phyloP scores from a whole-genome alignment of 768 basidiomycete species.

The Coprinopsis marcescibilis region DNA sequence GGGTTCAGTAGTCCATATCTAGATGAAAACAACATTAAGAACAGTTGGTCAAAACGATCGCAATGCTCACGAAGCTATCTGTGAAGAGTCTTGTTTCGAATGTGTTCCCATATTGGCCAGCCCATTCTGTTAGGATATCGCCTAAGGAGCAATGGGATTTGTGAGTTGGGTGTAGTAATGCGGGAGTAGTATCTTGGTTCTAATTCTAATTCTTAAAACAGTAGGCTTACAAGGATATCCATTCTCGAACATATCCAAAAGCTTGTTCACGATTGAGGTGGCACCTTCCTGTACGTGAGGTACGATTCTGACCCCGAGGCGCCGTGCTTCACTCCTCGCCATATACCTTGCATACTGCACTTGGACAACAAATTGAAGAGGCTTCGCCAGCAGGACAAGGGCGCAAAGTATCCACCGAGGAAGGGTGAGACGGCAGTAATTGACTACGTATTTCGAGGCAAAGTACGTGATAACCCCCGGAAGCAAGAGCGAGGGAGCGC shows the following conservation, averaged over 20 bases:
- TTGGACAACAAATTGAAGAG: background rate
- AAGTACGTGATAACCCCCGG: background rate
- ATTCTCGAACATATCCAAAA: background rate
- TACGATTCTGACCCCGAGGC: constrained; percentile 13
- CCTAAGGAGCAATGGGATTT: background rate
- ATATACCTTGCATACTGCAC: background rate
- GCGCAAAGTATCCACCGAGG: background rate
- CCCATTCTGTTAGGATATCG: background rate
- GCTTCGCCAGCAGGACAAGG: background rate
- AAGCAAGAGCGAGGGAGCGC: background rate
- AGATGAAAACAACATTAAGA: background rate
- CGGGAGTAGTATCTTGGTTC: no score
- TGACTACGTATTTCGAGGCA: background rate
- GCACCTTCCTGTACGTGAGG: constrained; percentile 13
- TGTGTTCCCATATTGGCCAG: background rate
- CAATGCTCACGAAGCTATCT: background rate
- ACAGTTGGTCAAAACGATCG: background rate
- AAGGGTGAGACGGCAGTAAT: background rate
- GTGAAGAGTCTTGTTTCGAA: background rate
- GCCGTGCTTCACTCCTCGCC: constrained; percentile 6
- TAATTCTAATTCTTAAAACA: no score
- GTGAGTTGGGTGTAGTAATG: no score
- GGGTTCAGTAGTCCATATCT: constrained; percentile 41
- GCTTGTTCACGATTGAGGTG: background rate
- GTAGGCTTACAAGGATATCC: constrained; percentile 4